Base-by-base conservation (phyloP, 768 basidiomycete genomes). In the Russula ochroleuca region DNA sequence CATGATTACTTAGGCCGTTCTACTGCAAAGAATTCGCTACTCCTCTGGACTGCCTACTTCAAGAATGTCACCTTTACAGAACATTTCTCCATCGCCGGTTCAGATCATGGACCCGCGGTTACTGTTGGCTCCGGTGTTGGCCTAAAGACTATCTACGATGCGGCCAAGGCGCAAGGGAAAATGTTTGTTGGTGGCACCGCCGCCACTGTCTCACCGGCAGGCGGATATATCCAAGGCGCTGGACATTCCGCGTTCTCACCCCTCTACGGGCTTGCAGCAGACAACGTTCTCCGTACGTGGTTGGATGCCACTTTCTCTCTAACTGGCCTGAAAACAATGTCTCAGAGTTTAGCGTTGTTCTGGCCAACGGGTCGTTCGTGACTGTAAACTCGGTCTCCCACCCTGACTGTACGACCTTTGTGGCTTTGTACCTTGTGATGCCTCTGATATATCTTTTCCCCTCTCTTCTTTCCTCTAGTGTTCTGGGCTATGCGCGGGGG, bases 1-100 rank as follows among this genome's bases (percentile, higher is more conserved):
- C 79, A 80, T 58, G 80, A 80, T 59, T 77, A 72, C 64, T 73
- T 81, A 10, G 79, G 80, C 2, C 72, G 80, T 11, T 80, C 80
- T 25, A 76, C 79, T 2, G 78, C 75, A 21, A 74, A 73, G 0
- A 72, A 74, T 15, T 73, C 74, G 3, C 73, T 82, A 38, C 68
- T 80, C 58, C 68, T 80, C 49, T 80, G 76, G 74, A 79, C 77
- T 0, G 76, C 76, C 31, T 67, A 75, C 55, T 60, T 79, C 48
- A 71, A 76, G 62, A 68, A 77, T 53, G 73, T 75, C 8, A 64
- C 71, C 7, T 79, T 75, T 59, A 63, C 63, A 15, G 64, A 71
- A 19, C 25, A 65, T 9, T 73, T 70, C 52, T 7, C n/a, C 1
- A 55, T 71, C 15, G 67, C 56, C 3, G 59, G 61, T 2, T 49